Evolutionary conservation across 192 early-diverging fungal genomes (phyloP), one percentile per base, ranked within the genome.

Genomic region (Coemansia sp.): DNA sequence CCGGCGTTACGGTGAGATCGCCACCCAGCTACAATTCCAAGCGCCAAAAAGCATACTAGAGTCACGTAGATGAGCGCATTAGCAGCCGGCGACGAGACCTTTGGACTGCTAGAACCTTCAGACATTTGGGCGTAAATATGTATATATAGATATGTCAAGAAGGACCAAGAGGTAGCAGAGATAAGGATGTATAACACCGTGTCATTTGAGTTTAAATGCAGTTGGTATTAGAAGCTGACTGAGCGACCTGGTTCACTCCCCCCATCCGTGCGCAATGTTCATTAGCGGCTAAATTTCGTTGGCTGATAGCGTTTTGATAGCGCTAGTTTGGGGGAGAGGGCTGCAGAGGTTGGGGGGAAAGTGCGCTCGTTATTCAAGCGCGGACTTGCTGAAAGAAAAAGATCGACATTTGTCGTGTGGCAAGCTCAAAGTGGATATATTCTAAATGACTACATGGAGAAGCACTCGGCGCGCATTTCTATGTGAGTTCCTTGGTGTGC

Each of bases 61-160:
- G 81, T 84, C 49, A 85, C 41, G 62, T 88, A 87, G 43, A 87
- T 78, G 39, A 89, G 76, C 20, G 75, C 78, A 29, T 87, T 82
- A 41, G 86, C 80, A 5, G 76, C 80, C 0, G 84, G 79, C 29
- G 61, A 53, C 39, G 75, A 74, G 22, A 84, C 72, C 58, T 76
- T 76, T 47, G 79, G 74, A 2, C 56, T 59, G 34, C 64, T 69
- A 2, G 72, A 62, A 4, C 56, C 53, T 22, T 67, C 73, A 13
- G 72, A 62, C 73, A 80, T 74, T 22, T 29, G 11, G 9, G 13
- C 27, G 27, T 27, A 2, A 6, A n/a, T 10, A 20, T 24, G 1
- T 34, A 60, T n/a, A 60, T 15, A 9, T 29, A 11, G 20, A 30
- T 18, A 13, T 20, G 15, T n/a, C 13, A 40, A 61, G 39, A n/a